A percentile compares a stretch with the other conserved stretches of the same genome.
These are phyloP conservation scores for Exophiala sideris DNA, from an alignment of 2,329 filamentous ascomycete species.

Conservation along the genomic window DNA sequence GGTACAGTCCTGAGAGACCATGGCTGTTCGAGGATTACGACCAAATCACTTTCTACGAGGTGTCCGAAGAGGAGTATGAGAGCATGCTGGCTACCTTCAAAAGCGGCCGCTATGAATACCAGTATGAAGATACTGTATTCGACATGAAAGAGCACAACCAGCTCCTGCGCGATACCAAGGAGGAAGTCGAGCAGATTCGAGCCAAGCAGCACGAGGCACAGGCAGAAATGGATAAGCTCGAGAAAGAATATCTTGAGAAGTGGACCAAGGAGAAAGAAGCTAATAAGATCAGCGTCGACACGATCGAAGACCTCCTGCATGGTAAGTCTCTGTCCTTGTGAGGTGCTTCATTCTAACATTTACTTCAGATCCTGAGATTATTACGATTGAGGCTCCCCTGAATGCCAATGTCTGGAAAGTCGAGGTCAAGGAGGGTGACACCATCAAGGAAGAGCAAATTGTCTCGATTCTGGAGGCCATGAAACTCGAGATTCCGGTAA, in stretches of 20 bases:
- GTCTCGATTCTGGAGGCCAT: conserved; percentile 54
- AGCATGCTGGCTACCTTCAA: conserved; percentile 47
- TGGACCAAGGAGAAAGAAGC: conserved; percentile 45
- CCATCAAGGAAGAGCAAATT: conserved; percentile 41
- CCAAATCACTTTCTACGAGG: conserved; percentile 54
- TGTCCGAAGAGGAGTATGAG: conserved; percentile 52
- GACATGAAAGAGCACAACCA: conserved; percentile 56
- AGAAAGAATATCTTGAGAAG: conserved; percentile 36
- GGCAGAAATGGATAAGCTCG: conserved; percentile 40
- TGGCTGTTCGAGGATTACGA: conserved; percentile 60
- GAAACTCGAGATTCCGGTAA: conserved; percentile 55
- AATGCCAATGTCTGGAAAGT: conserved; percentile 56
- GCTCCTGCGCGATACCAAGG: conserved; percentile 44
- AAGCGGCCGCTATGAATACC: conserved; percentile 51
- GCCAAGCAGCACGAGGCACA: conserved; percentile 48
- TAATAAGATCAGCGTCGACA: conserved; percentile 49
- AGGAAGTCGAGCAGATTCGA: conserved; percentile 48
- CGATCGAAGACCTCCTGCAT: conserved; percentile 48
- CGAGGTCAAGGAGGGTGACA: conserved; percentile 41
- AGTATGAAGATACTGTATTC: conserved; percentile 50
- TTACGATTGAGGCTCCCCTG: conserved; percentile 42
- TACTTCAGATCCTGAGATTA: conserved; percentile 35
- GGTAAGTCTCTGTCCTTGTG: conserved; percentile 32
- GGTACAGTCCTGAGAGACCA: conserved; percentile 46
- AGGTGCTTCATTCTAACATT: background rate